A percentile compares a stretch with the other conserved stretches of the same genome.
Evolutionary conservation across 805 yeast species (phyloP).

Genomic region (Candida boleticola): DNA sequence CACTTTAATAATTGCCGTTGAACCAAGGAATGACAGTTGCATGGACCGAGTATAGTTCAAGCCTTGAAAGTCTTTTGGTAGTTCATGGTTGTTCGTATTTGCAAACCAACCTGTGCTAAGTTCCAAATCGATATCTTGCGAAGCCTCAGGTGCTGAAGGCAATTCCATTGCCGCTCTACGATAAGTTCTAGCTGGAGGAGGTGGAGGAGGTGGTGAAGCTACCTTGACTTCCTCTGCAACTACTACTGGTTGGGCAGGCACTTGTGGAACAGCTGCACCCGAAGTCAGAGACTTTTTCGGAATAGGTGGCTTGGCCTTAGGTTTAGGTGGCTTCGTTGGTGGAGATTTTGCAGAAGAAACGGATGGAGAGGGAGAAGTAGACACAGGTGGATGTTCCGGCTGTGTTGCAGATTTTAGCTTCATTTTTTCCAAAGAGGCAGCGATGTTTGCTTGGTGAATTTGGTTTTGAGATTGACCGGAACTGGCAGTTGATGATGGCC

Average conservation of each 20-base stretch:
- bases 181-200: slow-evolving; percentile 29
- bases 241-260: background rate
- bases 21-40: slow-evolving; percentile 12
- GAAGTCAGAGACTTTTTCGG: no score
- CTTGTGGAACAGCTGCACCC: no score
- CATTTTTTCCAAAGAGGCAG: background rate
- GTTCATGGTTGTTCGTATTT: slow-evolving; percentile 14
- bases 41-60: slow-evolving; percentile 28
- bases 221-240: slow-evolving; percentile 4
- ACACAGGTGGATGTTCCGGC: background rate
- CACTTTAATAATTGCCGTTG: background rate
- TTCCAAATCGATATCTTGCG: slow-evolving; percentile 43
- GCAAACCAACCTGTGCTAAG: slow-evolving; percentile 48
- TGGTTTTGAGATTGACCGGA: background rate
- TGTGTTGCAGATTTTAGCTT: background rate
- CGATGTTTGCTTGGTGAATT: background rate
- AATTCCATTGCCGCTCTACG: slow-evolving; percentile 18
- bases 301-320: slow-evolving; percentile 7
- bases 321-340: slow-evolving; percentile 2
- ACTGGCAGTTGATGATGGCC: no score
- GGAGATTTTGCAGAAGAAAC: background rate
- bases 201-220: slow-evolving; percentile 17
- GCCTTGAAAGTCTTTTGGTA: slow-evolving; percentile 41
- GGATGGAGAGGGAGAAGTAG: background rate
- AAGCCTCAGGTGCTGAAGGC: slow-evolving; percentile 15